phyloP scores from a whole-genome alignment of 2,329 filamentous ascomycete genomes.

The Penicillium sp. region DNA sequence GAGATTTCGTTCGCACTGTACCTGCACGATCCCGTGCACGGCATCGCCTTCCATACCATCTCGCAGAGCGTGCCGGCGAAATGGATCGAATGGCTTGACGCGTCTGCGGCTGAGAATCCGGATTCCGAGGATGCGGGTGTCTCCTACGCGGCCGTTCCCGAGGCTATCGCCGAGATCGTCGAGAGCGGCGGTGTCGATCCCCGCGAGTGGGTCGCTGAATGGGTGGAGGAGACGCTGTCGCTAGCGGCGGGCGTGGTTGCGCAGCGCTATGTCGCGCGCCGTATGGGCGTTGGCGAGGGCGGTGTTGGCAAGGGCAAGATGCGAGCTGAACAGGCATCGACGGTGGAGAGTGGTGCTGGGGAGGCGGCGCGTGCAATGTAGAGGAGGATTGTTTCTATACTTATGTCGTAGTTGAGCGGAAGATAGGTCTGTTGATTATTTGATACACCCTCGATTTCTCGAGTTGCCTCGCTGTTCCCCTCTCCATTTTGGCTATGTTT shows the following conservation, averaged over 20 bases:
- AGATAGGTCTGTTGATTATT: slow-evolving; percentile 12
- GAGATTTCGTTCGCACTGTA: slow-evolving; percentile 76
- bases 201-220: slow-evolving; percentile 95
- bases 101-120: slow-evolving; percentile 52
- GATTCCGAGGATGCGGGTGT: slow-evolving; percentile 41
- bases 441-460: slow-evolving; percentile 11
- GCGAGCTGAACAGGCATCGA: slow-evolving; percentile 54
- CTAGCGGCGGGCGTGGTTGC: slow-evolving; percentile 82
- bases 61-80: slow-evolving; percentile 80
- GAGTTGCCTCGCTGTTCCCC: background rate
- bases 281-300: slow-evolving; percentile 95
- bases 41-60: slow-evolving; percentile 80
- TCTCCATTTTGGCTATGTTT: background rate
- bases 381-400: background rate
- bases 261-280: slow-evolving; percentile 88
- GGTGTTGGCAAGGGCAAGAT: slow-evolving; percentile 60
- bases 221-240: slow-evolving; percentile 85
- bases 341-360: slow-evolving; percentile 60
- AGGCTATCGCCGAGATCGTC: slow-evolving; percentile 85
- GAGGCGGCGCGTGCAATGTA: slow-evolving; percentile 60
- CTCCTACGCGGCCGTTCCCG: slow-evolving; percentile 57
- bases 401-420: slow-evolving; percentile 3
- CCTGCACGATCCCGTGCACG: slow-evolving; percentile 83
- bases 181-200: slow-evolving; percentile 76
- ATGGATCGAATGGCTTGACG: slow-evolving; percentile 92